Evolutionary conservation across 2,329 filamentous ascomycete genomes (phyloP), one percentile per base, ranked within the genome.

Genomic region (Camillea tinctor): DNA sequence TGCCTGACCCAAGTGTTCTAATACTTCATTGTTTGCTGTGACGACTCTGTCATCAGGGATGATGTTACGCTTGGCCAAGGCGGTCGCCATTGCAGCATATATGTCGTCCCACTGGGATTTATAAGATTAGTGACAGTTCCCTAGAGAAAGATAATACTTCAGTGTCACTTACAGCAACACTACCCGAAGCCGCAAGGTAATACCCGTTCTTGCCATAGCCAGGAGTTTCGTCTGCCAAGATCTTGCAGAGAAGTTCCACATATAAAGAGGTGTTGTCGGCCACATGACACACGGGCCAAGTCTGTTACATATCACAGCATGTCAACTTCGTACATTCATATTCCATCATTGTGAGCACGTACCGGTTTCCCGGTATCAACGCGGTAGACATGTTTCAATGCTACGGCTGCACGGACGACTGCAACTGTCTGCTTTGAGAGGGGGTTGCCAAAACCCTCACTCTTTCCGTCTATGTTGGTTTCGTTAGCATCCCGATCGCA

Each of bases 231-330:
- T 70, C 76, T 1, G 61, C 63, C 1, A 84, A 64, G 13, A 84
- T 84, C 1, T 68, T 72, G 1, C 74, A 72, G 6, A 84, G 64
- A 0, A 85, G 70, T 2, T 75, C 67, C 1, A 83, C 54, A 56
- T 83, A 85, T 0, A 84, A 64, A 0, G 66, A 67, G 0, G 78
- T 74, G 36, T 76, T 85, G 58, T 85, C 82, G 0, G 66, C 9
- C 3, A 85, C 66, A 57, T 85, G 80, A 59, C 78, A 82, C 5
- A 85, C 82, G 0, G 82, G 82, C 83, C 83, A 85, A 1, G 70
- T 73, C 77, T 81, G 17, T 3, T 11, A 30, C 7, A 30, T 1
- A 30, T 60, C 57, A 53, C 58, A 53, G 60, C 54, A 30, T 4
- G 15, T 15, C 4, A n/a, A 52, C 36, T 54, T 49, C 4, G 17